Evolutionary conservation across 345 rosid genomes (phyloP).

Genomic region (Rhizophora mangle): DNA sequence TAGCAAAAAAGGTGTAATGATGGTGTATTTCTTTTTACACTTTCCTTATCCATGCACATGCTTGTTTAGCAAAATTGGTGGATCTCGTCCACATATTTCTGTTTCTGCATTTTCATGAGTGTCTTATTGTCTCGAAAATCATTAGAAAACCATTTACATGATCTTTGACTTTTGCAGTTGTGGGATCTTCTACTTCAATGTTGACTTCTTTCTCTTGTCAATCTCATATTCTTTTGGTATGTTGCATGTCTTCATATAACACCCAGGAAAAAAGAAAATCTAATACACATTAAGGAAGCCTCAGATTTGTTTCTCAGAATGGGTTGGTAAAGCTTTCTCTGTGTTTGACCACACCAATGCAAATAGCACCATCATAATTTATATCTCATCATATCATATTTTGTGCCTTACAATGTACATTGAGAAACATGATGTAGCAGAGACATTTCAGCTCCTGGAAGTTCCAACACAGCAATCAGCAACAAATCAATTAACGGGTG

Average conservation of each 20-base stretch:
- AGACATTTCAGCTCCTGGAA: conserved; percentile 85
- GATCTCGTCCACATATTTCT: too few species aligned
- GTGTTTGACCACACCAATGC: neutral
- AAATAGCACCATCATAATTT: neutral
- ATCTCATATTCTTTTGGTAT: neutral
- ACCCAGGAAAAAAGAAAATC: conserved; percentile 90
- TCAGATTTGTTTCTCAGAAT: conserved; percentile 88
- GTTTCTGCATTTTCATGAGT: too few species aligned
- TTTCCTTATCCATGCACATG: neutral
- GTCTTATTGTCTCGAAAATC: too few species aligned
- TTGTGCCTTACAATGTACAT: conserved; percentile 43
- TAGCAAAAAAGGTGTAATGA: conserved; percentile 62
- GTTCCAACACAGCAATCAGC: conserved; percentile 98
- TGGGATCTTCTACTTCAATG: too few species aligned
- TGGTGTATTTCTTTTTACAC: neutral
- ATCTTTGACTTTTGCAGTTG: too few species aligned
- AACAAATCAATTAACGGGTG: conserved; percentile 91
- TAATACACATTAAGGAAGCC: conserved; percentile 94
- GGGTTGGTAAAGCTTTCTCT: conserved; percentile 43
- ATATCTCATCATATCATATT: neutral
- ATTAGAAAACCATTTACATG: too few species aligned
- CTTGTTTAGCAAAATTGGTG: neutral
- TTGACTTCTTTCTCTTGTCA: neutral
- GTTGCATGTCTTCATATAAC: conserved; percentile 25
- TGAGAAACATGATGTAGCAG: conserved; percentile 66